Evolutionary conservation across 2,329 filamentous ascomycete genomes (phyloP).

Genomic region (Aspergillus sp.): DNA sequence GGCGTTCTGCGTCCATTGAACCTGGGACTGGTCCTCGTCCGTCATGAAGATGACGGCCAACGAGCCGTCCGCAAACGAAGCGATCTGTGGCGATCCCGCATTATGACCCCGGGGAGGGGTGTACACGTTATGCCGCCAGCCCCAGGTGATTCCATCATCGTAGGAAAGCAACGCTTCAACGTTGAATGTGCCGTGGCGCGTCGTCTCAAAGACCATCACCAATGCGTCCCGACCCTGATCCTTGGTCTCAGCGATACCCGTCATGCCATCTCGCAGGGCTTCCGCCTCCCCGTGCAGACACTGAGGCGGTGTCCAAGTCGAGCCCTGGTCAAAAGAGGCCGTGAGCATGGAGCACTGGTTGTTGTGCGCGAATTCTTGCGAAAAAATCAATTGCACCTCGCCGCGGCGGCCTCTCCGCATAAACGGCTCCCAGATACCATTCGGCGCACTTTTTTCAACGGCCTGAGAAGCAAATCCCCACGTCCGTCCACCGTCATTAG

Average conservation of each 20-base stretch:
- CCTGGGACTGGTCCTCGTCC: constrained; percentile 33
- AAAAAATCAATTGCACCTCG: constrained; percentile 41
- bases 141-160: constrained; percentile 38
- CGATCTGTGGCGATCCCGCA: constrained; percentile 41
- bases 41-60: constrained; percentile 43
- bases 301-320: constrained; percentile 36
- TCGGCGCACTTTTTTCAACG: constrained; percentile 29
- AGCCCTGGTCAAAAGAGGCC: constrained; percentile 36
- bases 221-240: constrained; percentile 29
- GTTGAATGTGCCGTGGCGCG: constrained; percentile 33
- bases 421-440: constrained; percentile 46
- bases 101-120: constrained; percentile 30
- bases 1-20: constrained; percentile 34
- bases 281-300: constrained; percentile 37
- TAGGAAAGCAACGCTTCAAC: constrained; percentile 40
- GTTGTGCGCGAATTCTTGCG: constrained; percentile 38
- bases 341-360: constrained; percentile 46
- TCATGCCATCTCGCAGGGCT: constrained; percentile 33
- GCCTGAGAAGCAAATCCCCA: constrained; percentile 42
- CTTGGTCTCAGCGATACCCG: constrained; percentile 31
- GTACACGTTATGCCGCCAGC: constrained; percentile 35
- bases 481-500: constrained; percentile 35
- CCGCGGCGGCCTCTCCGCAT: constrained; percentile 34
- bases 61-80: constrained; percentile 31
- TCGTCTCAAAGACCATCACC: constrained; percentile 43